A percentile compares a stretch with the other conserved stretches of the same genome.
Conservation (phyloP, 176 grass and related monocot genomes). For the Pontederia crassipes region DNA sequence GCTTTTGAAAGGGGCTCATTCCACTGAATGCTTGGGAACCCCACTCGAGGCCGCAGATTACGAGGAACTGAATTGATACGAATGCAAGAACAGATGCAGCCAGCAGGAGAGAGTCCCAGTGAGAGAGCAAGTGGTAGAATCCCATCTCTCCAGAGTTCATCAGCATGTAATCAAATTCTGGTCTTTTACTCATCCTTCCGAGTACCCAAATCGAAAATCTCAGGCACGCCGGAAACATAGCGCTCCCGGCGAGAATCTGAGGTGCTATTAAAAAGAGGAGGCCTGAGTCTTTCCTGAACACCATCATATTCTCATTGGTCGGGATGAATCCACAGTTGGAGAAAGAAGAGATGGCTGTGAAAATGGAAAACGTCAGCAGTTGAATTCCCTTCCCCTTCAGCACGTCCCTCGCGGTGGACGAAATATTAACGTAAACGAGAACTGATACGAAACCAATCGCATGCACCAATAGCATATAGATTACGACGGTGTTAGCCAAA, state of each 20-base stretch:
- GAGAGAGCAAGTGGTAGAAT: conserved; percentile 44
- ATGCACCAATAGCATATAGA: conserved; percentile 31
- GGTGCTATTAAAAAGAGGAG: conserved; percentile 48
- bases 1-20: conserved; percentile 36
- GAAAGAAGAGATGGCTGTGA: conserved; percentile 56
- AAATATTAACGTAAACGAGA: conserved; percentile 15
- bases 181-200: conserved; percentile 12
- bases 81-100: conserved; percentile 13
- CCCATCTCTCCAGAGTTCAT: conserved; percentile 16
- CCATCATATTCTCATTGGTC: conserved; percentile 56
- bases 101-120: conserved; percentile 37
- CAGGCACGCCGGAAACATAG: conserved; percentile 38
- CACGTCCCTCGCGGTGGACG: conserved; percentile 23
- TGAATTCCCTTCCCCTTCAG: conserved; percentile 33
- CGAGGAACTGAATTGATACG: conserved; percentile 20
- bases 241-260: conserved; percentile 38
- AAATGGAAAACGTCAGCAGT: conserved; percentile 38
- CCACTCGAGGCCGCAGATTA: conserved; percentile 48
- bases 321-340: conserved; percentile 50
- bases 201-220: conserved; percentile 31
- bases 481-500: conserved; percentile 30
- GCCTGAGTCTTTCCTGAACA: conserved; percentile 31
- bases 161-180: conserved; percentile 25
- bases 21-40: conserved; percentile 18
- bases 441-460: conserved; percentile 21